Base-by-base conservation (phyloP, 768 basidiomycete genomes). In the Mycena epipterygia region DNA sequence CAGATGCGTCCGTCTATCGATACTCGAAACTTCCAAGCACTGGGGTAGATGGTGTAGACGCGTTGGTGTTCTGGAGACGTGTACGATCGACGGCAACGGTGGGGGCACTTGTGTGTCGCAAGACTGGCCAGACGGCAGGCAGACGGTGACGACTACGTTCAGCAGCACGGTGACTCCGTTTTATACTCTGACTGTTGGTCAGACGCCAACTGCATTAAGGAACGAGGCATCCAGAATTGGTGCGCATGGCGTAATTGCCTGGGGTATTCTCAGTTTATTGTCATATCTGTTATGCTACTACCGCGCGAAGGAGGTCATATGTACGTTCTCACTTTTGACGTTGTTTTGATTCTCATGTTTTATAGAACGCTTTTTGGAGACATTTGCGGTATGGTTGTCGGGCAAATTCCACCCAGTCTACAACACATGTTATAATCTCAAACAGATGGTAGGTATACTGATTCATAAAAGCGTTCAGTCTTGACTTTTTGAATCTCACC, bases 1-100 rank as follows among this genome's bases (percentile, higher is more conserved):
- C 63, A n/a, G 52, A 64, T 19, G 63, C 63, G 21, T 53, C 63
- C 0, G 21, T 64, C 1, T 64, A 64, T 17, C 63, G 52, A 5
- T 64, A 64, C 52, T 42, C 63, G 2, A 42, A 29, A 30, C 63
- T 55, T n/a, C 63, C 63, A 14, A 35, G 19, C 30, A 42, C 52
- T 7, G 41, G 14, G 17, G 9, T 41, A 27, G 41, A 64, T 33
- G 30, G 41, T 11, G 27, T 30, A 6, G n/a, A 32, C 13, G 41
- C 21, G 9, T 55, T 14, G 41, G 52, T n/a, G 63, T 64, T 12
- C 12, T 64, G 35, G 63, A 64, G 33, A 64, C 39, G 19, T 64
- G 63, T n/a, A 55, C 52, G n/a, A 52, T 64, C 5, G 63, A 64
- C n/a, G 52, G 63, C 32, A 41, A 42, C 4, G 63, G 63, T 0